Conservation (phyloP, 1,284 basidiomycete genomes). For the Prillingera fragicola region DNA sequence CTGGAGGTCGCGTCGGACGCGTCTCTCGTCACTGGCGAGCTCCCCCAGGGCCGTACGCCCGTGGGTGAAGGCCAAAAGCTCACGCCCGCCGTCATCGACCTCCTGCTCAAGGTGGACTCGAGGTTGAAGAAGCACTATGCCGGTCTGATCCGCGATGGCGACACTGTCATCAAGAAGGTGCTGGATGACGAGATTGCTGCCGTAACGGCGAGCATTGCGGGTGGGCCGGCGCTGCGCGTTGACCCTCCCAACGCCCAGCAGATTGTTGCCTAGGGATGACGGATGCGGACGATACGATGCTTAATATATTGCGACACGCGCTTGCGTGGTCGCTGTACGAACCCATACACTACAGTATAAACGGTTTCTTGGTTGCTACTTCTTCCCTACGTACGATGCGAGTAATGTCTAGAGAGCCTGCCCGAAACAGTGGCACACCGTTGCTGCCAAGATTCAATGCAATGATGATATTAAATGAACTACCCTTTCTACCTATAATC, state of each 20-base stretch:
- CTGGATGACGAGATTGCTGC: slow-evolving; percentile 46
- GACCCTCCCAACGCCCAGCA: neutral
- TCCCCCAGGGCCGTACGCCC: slow-evolving; percentile 29
- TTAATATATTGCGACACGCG: too few species aligned
- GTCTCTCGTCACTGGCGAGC: slow-evolving; percentile 33
- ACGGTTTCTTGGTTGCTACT: too few species aligned
- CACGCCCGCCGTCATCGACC: slow-evolving; percentile 43
- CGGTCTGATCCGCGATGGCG: slow-evolving; percentile 45
- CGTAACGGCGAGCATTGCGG: slow-evolving; percentile 13
- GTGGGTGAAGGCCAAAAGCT: slow-evolving; percentile 45
- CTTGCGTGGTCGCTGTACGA: too few species aligned
- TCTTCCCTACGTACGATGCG: too few species aligned
- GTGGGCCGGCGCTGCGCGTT: slow-evolving; percentile 7
- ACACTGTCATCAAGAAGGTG: slow-evolving; percentile 42
- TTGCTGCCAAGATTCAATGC: too few species aligned
- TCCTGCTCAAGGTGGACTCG: slow-evolving; percentile 48
- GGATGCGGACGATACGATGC: too few species aligned
- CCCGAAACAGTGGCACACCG: too few species aligned
- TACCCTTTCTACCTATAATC: too few species aligned
- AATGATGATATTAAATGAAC: too few species aligned
- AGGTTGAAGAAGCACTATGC: slow-evolving; percentile 49
- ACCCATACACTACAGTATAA: too few species aligned
- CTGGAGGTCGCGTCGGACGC: slow-evolving; percentile 26
- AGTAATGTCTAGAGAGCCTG: too few species aligned
- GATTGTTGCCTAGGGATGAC: too few species aligned